phyloP scores from a whole-genome alignment of 2,329 filamentous ascomycete genomes.

The Gnomoniopsis smithogilvyi region DNA sequence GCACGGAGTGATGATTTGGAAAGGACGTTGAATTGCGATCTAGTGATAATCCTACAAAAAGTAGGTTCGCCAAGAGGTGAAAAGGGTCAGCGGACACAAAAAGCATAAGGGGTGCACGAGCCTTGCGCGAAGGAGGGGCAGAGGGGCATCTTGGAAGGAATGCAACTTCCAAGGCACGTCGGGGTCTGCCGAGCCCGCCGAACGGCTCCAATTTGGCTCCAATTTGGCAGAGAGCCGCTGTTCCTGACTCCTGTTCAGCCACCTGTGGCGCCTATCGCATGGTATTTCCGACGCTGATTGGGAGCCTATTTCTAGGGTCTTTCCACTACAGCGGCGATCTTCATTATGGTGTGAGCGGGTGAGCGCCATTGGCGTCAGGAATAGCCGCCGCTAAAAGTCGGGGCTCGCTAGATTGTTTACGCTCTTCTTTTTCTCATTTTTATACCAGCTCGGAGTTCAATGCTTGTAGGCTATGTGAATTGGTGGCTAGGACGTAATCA shows the following conservation, averaged over 20 bases:
- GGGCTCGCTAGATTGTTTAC: neutral
- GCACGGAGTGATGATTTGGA: neutral
- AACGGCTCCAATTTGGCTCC: neutral
- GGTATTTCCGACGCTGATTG: neutral
- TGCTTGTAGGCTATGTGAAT: neutral
- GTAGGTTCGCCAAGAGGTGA: neutral
- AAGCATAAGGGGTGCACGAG: neutral
- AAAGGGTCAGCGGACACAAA: neutral
- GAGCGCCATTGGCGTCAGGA: neutral
- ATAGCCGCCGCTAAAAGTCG: conserved; percentile 1
- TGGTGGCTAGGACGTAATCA: neutral
- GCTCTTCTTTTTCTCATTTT: neutral
- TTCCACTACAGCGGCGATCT: conserved; percentile 1
- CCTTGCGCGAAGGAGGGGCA: neutral
- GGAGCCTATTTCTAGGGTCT: neutral
- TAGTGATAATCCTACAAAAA: neutral
- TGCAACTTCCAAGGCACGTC: neutral
- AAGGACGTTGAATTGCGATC: neutral
- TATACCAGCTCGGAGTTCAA: neutral
- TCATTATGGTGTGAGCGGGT: neutral
- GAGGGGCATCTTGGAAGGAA: neutral
- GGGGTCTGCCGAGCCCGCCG: neutral
- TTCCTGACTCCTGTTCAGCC: conserved; percentile 3
- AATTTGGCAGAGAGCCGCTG: neutral
- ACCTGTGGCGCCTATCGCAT: neutral